Base-by-base conservation (phyloP, 805 yeast genomes). In the Zygosaccharomyces bailii region DNA sequence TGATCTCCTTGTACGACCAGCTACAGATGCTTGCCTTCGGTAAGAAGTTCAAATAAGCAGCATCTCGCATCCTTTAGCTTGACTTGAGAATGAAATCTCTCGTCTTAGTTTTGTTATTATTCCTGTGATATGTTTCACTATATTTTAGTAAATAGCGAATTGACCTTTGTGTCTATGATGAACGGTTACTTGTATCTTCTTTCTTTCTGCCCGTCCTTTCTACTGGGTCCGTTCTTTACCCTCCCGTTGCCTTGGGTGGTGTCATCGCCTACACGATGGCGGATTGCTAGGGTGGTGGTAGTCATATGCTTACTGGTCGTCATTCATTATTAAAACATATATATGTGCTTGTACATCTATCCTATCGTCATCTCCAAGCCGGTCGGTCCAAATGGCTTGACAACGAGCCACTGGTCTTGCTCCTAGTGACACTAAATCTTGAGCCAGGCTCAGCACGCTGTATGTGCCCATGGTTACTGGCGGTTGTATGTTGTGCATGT, bases 1-100 rank as follows among this genome's bases (percentile, higher is more conserved):
- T 90, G 67, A 87, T 89, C 74, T 89, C 97, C 79, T 68, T 90
- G 81, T 89, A 90, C 80, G 97, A 90, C 76, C 96, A 89, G 79
- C 79, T 89, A 73, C 96, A 89, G 79, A 74, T 89, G 76, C 82
- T 89, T 81, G 49, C 90, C 65, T 88, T 89, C 75, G 97, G 97
- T 76, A 88, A 89, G 87, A 87, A 88, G 77, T 89, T 87, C 82
- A 75, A 82, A 76, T 78, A 74, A 71, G 32, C 50, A 71, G 32
- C 50, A 9, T 9, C 25, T 9, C 9, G 25, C 25, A 21, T 21
- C 25, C 25, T 6, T 21, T 21, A 21, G 25, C 25, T 21, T 21
- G 25, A 21, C 25, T 5, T 21, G 25, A 21, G 25, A 34, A 34
- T n/a, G n/a, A 18, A 34, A 9, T 17, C 34, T 44, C 36, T 29